Conservation (phyloP, 495 filamentous ascomycete species). For the Penicillium egyptiacum region DNA sequence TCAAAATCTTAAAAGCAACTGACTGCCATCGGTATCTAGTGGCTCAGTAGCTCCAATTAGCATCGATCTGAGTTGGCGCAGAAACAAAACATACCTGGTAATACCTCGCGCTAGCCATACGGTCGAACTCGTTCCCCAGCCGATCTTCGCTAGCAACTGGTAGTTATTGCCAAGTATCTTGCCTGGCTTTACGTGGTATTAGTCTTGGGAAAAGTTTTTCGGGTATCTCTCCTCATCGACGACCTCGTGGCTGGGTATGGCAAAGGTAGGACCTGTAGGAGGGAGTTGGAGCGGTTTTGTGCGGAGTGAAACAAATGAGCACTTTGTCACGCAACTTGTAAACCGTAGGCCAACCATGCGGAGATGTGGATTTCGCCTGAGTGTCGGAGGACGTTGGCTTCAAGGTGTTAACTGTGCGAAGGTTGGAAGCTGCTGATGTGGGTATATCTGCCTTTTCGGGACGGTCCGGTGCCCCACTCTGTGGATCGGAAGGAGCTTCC, state of each 20-base stretch:
- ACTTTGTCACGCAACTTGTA: background rate
- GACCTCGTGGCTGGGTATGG: conserved; percentile 14
- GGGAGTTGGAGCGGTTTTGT: background rate
- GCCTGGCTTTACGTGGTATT: conserved; percentile 38
- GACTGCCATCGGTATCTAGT: background rate
- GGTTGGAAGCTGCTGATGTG: background rate
- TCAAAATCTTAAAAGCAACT: conserved; percentile 41
- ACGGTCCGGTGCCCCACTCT: background rate
- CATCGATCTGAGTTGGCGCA: no score
- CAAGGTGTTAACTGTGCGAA: no score
- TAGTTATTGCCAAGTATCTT: conserved; percentile 32
- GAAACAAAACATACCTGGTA: conserved; percentile 9
- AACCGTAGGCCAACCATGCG: background rate
- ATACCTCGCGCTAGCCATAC: conserved; percentile 37
- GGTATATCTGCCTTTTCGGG: background rate
- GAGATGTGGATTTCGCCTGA: background rate
- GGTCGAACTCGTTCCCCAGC: conserved; percentile 33
- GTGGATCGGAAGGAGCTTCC: no score
- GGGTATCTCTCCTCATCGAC: conserved; percentile 27
- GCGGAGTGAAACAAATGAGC: background rate
- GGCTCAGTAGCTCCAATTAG: no score
- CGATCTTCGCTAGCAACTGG: conserved; percentile 38
- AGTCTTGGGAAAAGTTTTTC: conserved; percentile 28
- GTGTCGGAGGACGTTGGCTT: no score
- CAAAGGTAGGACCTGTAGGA: background rate